phyloP scores from a whole-genome alignment of 2,329 filamentous ascomycete genomes.

The Paecilomyces sp. region DNA sequence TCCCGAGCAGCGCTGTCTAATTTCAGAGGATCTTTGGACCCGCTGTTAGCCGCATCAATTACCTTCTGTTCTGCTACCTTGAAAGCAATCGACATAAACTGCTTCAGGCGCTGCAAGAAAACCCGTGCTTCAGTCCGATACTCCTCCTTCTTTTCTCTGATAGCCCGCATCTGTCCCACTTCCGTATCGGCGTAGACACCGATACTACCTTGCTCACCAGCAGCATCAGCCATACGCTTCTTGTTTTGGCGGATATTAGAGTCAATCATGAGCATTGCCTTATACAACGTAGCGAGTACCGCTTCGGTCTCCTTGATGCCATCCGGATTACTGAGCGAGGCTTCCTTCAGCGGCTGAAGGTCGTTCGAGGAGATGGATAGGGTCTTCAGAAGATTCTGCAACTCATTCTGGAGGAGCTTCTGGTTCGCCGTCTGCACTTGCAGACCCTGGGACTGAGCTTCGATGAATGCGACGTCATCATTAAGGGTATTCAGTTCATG shows the following conservation, averaged over 20 bases:
- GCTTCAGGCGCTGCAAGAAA: constrained; percentile 72
- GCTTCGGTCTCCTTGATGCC: constrained; percentile 72
- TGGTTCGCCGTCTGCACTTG: constrained; percentile 97
- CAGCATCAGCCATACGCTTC: constrained; percentile 41
- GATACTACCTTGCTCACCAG: constrained; percentile 29
- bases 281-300: constrained; percentile 75
- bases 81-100: constrained; percentile 77
- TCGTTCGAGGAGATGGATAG: constrained; percentile 77
- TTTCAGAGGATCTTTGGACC: constrained; percentile 44
- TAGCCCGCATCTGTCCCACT: constrained; percentile 77
- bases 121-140: constrained; percentile 68
- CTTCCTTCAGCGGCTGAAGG: constrained; percentile 64
- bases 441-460: constrained; percentile 91
- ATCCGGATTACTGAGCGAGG: constrained; percentile 62
- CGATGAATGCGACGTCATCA: constrained; percentile 94
- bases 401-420: constrained; percentile 82
- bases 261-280: constrained; percentile 89
- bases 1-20: constrained; percentile 66
- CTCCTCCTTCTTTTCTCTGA: constrained; percentile 89
- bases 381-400: constrained; percentile 81
- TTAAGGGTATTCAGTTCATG: constrained; percentile 90
- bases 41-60: constrained; percentile 49
- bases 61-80: constrained; percentile 66
- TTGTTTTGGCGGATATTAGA: constrained; percentile 60
- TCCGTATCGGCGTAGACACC: constrained; percentile 66